phyloP scores from a whole-genome alignment of 441 rosid species.

The Populus tomentosa region DNA sequence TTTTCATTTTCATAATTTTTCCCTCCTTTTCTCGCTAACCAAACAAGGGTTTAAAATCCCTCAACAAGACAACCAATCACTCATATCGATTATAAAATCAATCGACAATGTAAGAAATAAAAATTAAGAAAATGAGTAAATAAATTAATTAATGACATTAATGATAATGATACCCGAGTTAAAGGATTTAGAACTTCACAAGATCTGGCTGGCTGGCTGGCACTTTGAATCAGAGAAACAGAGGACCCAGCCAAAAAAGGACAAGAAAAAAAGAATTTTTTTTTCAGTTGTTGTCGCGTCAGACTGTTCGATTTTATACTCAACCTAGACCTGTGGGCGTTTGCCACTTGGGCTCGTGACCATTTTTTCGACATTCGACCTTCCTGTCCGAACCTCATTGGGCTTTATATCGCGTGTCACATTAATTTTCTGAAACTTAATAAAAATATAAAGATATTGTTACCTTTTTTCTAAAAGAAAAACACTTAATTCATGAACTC shows the following conservation, averaged over 20 bases:
- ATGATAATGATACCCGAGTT: conserved; percentile 2
- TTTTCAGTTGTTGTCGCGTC: neutral
- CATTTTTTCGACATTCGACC: neutral
- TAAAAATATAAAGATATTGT: too few relatives aligned
- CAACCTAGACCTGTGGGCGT: neutral
- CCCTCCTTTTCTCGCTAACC: neutral
- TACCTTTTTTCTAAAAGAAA: too few relatives aligned
- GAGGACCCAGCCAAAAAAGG: neutral
- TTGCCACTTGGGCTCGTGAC: neutral
- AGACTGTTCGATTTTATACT: neutral
- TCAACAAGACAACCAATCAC: neutral
- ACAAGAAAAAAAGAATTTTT: neutral
- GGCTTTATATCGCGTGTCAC: too few relatives aligned
- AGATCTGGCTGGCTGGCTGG: neutral
- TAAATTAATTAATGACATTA: neutral
- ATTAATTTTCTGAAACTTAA: too few relatives aligned
- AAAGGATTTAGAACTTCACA: conserved; percentile 1
- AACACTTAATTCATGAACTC: too few relatives aligned
- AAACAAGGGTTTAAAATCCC: neutral
- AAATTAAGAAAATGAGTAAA: neutral
- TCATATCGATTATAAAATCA: neutral
- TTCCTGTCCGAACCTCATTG: neutral
- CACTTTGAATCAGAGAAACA: neutral
- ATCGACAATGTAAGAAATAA: neutral
- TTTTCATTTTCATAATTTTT: neutral